Base-by-base conservation (phyloP, 768 basidiomycete species). In the Suillus subalutaceus region DNA sequence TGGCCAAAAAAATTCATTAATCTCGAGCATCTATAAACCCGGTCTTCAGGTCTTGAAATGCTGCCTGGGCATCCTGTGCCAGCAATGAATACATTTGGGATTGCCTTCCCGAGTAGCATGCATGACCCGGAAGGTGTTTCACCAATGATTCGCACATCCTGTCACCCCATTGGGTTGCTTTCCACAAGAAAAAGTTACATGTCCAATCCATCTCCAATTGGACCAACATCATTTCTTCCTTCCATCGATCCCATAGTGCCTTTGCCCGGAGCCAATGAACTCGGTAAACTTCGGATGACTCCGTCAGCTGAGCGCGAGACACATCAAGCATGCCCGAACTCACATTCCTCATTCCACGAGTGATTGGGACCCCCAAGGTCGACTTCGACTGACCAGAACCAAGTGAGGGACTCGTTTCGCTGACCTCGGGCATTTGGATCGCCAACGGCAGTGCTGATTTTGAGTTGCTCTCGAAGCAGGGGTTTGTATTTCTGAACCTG, bases 221-320 rank as follows among this genome's bases (percentile, higher is more conserved):
- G 23, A 50, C 48, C 48, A 50, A 26, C 1, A 15, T 50, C 48
- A 41, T 32, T 43, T 65, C 66, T 43, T 67, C 66, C 37, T 20
- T 23, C 53, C 66, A 67, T 56, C 44, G 16, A 30, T 65, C 55
- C 20, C 15, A 1, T 16, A 43, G 13, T 3, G 63, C 53, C 56
- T 67, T 65, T 50, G 66, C 63, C 23, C 32, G 0, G 35, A 67
- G 58, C 66, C 64, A 67, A 52, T 67, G 55, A 4, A 43, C 63
- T 37, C 15, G 16, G 44, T 65, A 67, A 41, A 65, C 64, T 67
- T 63, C 12, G 5, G 6, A n/a, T 38, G 16, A 8, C 23, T 63
- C 63, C 23, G 4, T 41, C 46, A 63, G 52, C 32, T 18, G 9
- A 38, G 10, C 41, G 4, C 7, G 2, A 6, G 10, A 12, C 5